Percentiles rank a stretch among this genome's conserved stretches.
Conservation (phyloP, 352 stramenopile species). For the Blastocystis sp. region DNA sequence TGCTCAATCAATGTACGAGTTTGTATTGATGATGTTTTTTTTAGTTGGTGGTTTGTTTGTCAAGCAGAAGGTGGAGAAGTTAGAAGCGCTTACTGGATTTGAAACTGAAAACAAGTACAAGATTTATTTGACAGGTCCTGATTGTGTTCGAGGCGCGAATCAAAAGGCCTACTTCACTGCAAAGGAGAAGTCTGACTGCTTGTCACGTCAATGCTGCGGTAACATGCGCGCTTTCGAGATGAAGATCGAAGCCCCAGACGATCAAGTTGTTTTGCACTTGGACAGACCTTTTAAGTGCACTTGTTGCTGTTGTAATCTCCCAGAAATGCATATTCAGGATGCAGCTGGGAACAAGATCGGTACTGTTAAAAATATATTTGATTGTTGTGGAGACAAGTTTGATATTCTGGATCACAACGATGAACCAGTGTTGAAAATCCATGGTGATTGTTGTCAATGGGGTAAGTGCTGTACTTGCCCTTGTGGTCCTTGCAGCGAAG, state of each 20-base stretch:
- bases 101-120: slow-evolving; percentile 49
- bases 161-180: slow-evolving; percentile 59
- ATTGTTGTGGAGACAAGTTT: slow-evolving; percentile 50
- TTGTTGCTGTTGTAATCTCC: slow-evolving; percentile 13
- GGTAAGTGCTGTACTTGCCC: slow-evolving; percentile 58
- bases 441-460: slow-evolving; percentile 57
- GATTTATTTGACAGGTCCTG: slow-evolving; percentile 30
- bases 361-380: slow-evolving; percentile 11
- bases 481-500: slow-evolving; percentile 1
- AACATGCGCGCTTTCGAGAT: slow-evolving; percentile 39
- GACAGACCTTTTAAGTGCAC: slow-evolving; percentile 58
- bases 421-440: slow-evolving; percentile 44
- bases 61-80: not conserved
- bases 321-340: slow-evolving; percentile 15
- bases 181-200: slow-evolving; percentile 14
- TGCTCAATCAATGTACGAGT: not conserved
- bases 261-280: not conserved
- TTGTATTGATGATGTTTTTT: not conserved
- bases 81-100: slow-evolving; percentile 29
- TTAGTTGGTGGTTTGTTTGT: slow-evolving; percentile 50
- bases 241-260: not conserved
- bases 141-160: not conserved
- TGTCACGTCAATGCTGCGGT: slow-evolving; percentile 3
- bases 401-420: slow-evolving; percentile 29
- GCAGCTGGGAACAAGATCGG: slow-evolving; percentile 17